A percentile compares a stretch with the other conserved stretches of the same genome.
Evolutionary conservation across 768 basidiomycete genomes (phyloP).

Genomic region (Kwoniella sp.): DNA sequence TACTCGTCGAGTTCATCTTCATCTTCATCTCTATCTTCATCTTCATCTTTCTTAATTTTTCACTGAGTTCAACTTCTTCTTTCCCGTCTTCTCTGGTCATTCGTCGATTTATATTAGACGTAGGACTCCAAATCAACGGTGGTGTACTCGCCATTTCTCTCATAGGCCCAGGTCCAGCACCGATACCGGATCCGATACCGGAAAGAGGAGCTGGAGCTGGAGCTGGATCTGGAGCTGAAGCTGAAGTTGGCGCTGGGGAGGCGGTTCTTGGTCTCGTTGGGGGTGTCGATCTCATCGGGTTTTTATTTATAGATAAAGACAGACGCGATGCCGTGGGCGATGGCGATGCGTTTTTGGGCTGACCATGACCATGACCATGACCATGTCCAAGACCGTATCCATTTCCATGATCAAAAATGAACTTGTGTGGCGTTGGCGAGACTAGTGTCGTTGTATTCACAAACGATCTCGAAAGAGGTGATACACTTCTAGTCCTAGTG

Average conservation of each 20-base stretch:
- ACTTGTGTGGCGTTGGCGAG: slow-evolving; percentile 5
- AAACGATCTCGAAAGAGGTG: neutral
- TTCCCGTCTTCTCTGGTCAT: slow-evolving; percentile 29
- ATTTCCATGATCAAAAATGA: neutral
- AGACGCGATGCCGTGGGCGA: too few species aligned
- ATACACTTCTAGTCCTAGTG: too few species aligned
- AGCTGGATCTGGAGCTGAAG: neutral
- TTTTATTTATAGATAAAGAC: too few species aligned
- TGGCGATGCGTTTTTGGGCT: too few species aligned
- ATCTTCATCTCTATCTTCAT: too few species aligned
- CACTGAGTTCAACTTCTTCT: slow-evolving; percentile 45
- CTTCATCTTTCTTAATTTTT: slow-evolving; percentile 37
- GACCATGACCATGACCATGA: neutral
- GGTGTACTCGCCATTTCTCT: neutral
- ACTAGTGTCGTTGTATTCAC: neutral
- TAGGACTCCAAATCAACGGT: slow-evolving; percentile 18
- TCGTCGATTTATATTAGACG: neutral
- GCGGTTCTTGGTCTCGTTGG: neutral
- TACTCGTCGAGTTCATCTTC: too few species aligned
- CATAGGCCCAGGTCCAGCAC: neutral
- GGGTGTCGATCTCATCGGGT: too few species aligned
- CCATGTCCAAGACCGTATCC: too few species aligned
- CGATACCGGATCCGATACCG: too few species aligned
- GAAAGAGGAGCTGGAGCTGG: too few species aligned
- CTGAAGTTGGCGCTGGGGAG: neutral